Conservation (phyloP, 805 yeast genomes). For the Pichia scutulata region DNA sequence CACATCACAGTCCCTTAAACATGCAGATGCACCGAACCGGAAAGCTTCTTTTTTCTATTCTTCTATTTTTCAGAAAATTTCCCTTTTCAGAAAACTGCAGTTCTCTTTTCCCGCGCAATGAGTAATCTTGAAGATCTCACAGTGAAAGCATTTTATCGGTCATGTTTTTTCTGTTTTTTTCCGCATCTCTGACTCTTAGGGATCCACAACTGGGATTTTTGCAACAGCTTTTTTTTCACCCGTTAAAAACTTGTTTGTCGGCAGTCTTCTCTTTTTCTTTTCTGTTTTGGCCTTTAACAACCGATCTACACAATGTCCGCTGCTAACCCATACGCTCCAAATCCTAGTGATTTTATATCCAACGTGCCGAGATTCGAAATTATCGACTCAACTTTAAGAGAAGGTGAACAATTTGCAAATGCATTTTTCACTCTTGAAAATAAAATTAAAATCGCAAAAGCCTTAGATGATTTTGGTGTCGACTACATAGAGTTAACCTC, state of each 20-base stretch:
- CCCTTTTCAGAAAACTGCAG: too few species aligned
- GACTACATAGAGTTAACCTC: conserved; percentile 55
- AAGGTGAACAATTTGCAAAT: conserved; percentile 58
- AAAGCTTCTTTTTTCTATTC: too few species aligned
- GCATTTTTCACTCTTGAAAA: conserved; percentile 52
- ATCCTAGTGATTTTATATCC: conserved; percentile 49
- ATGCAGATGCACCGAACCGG: too few species aligned
- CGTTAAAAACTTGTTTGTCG: not conserved
- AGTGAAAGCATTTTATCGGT: too few species aligned
- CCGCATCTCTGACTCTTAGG: too few species aligned
- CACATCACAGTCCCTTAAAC: too few species aligned
- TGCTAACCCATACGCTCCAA: conserved; percentile 50
- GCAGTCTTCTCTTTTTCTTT: not conserved
- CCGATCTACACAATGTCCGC: not conserved
- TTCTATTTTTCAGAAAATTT: too few species aligned
- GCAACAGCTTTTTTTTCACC: not conserved
- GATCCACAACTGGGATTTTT: too few species aligned
- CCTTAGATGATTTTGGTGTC: conserved; percentile 53
- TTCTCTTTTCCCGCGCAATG: too few species aligned
- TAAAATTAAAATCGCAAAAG: conserved; percentile 52
- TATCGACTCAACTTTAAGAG: conserved; percentile 53
- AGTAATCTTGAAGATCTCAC: too few species aligned
- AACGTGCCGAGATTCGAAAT: conserved; percentile 46
- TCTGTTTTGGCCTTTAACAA: not conserved
- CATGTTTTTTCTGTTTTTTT: too few species aligned